Percentiles rank a stretch among this genome's conserved stretches.
Evolutionary conservation across 1,284 basidiomycete species (phyloP).

Genomic region (Entoloma clypeatum): DNA sequence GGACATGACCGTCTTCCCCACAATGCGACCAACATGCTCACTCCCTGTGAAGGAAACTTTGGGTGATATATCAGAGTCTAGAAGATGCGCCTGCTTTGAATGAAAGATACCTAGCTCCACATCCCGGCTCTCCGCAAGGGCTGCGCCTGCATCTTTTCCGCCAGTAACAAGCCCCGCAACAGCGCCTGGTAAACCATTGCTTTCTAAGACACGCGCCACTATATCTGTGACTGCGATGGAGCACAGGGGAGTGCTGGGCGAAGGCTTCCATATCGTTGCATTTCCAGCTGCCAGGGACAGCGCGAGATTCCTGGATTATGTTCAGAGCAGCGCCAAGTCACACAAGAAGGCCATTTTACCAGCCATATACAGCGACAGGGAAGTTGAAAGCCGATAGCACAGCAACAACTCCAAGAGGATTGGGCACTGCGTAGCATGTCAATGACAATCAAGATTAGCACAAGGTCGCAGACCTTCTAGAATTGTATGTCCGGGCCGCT

Average conservation of each 20-base stretch:
- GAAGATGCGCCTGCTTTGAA: constrained; percentile 1
- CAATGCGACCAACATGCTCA: constrained; percentile 80
- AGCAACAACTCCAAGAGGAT: constrained; percentile 90
- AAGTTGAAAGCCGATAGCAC: constrained; percentile 94
- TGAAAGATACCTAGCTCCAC: constrained; percentile 66
- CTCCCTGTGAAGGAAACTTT: constrained; percentile 92
- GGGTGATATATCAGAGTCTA: constrained; percentile 8
- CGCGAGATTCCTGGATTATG: constrained; percentile 75
- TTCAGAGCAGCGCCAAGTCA: background rate
- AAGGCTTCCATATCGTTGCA: constrained; percentile 93
- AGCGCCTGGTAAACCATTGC: constrained; percentile 79
- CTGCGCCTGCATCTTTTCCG: constrained; percentile 76
- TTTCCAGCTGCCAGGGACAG: constrained; percentile 90
- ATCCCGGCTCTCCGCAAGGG: constrained; percentile 66
- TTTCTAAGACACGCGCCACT: constrained; percentile 75
- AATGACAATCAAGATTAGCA: constrained; percentile 11
- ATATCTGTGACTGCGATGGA: constrained; percentile 88
- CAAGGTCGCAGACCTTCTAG: constrained; percentile 61
- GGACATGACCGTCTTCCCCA: constrained; percentile 77
- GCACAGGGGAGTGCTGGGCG: constrained; percentile 83
- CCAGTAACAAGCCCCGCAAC: constrained; percentile 82
- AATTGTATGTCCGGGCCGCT: constrained; percentile 87
- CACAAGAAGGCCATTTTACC: constrained; percentile 39
- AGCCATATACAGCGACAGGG: constrained; percentile 87
- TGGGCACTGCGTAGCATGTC: constrained; percentile 62